Evolutionary conservation across 306 rosid species (phyloP).

Genomic region (Begonia masoniana): DNA sequence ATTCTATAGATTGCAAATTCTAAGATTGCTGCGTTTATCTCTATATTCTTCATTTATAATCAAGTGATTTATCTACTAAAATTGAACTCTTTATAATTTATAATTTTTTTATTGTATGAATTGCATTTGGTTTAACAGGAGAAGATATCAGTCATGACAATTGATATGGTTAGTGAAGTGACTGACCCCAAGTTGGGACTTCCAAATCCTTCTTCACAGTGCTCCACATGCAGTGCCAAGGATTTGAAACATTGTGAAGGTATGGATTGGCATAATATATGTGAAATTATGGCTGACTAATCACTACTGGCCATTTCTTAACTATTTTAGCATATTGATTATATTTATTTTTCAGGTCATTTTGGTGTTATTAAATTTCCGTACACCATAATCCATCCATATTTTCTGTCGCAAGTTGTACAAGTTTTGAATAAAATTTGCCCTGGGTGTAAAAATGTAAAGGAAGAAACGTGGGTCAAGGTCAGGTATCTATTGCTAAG

Average conservation of each 20-base stretch:
- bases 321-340: slow-evolving; percentile 17
- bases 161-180: slow-evolving; percentile 53
- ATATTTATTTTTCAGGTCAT: slow-evolving; percentile 52
- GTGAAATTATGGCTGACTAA: no score
- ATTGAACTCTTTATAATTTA: no score
- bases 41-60: no score
- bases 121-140: slow-evolving; percentile 33
- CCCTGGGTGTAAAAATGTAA: slow-evolving; percentile 65
- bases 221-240: slow-evolving; percentile 70
- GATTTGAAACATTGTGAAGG: slow-evolving; percentile 56
- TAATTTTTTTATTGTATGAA: no score
- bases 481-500: slow-evolving; percentile 39
- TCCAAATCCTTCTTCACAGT: slow-evolving; percentile 55
- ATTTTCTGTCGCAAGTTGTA: slow-evolving; percentile 64
- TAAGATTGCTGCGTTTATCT: no score
- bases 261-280: slow-evolving; percentile 15
- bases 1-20: no score
- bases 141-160: slow-evolving; percentile 31
- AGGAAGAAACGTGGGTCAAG: slow-evolving; percentile 40
- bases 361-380: slow-evolving; percentile 71
- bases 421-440: slow-evolving; percentile 72
- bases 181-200: slow-evolving; percentile 72
- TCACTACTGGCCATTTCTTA: not conserved
- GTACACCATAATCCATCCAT: slow-evolving; percentile 54
- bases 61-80: no score